Base-by-base conservation (phyloP, 2,329 filamentous ascomycete genomes). In the Colletotrichum orbiculare region DNA sequence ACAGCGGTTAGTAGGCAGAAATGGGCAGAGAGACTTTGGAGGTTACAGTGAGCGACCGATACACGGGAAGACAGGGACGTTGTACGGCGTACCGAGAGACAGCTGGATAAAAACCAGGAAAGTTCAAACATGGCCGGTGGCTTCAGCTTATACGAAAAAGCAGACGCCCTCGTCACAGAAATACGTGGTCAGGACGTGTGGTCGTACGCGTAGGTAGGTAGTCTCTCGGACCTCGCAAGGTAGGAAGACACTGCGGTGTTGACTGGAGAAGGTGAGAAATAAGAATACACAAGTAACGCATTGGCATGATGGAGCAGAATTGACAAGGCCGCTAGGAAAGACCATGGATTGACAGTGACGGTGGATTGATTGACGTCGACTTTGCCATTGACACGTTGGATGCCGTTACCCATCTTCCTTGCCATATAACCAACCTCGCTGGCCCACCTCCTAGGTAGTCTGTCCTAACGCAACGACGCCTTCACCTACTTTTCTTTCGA, bases 281-380 rank as follows among this genome's bases (percentile, higher is more conserved):
- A 43, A n/a, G 43, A n/a, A 46, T 17, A 17, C 17, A 17, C 17
- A 17, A 3, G 2, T n/a, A 34, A 45, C 49, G 33, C 54, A 33
- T 33, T 33, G 41, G 17, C 17, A 49, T 38, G 37, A 49, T 38
- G 56, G 43, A 38, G 56, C 34, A 54, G 47, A 41, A 15, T 34
- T 37, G 33, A 43, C 8, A 47, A 41, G 46, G 17, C 33, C 15
- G 46, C 59, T 53, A 38, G 59, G 43, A 33, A 53, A 66, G 47
- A 52, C 39, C 46, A 60, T 65, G 62, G 58, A 56, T 48, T 56
- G 58, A 62, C 13, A 35, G 25, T 25, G 25, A 25, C 25, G 25
- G 25, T 25, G 25, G 25, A 25, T 25, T 4, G 25, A 25, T 25
- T 25, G 25, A 25, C 25, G 52, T 49, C 42, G 53, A 38, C 50